phyloP scores from a whole-genome alignment of 2,329 filamentous ascomycete genomes.

The Zalaria sp. region DNA sequence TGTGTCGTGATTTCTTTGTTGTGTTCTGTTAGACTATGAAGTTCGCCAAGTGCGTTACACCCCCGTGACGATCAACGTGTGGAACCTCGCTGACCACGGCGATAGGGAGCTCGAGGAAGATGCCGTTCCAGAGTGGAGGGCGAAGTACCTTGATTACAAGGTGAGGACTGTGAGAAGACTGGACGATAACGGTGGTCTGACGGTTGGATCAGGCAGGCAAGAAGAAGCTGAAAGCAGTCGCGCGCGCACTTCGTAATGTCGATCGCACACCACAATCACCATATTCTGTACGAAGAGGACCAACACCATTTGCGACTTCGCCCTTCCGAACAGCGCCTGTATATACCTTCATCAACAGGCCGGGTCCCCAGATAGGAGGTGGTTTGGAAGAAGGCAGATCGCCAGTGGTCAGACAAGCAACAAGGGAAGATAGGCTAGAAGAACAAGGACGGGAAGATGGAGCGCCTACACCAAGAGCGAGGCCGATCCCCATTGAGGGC shows the following conservation, averaged over 20 bases:
- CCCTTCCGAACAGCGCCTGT: constrained; percentile 22
- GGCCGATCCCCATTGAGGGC: background rate
- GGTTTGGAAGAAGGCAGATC: constrained; percentile 8
- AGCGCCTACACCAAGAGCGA: background rate
- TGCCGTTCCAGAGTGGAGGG: constrained; percentile 84
- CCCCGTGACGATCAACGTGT: background rate
- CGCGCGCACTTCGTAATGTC: constrained; percentile 51
- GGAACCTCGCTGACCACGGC: constrained; percentile 1
- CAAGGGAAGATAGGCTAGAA: background rate
- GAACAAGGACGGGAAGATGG: background rate
- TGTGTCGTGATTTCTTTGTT: no score
- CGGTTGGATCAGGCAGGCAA: constrained; percentile 49
- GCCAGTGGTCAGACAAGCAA: constrained; percentile 1
- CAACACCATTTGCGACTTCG: constrained; percentile 9
- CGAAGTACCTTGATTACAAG: constrained; percentile 93
- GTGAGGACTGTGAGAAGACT: constrained; percentile 10
- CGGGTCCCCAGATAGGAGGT: constrained; percentile 5
- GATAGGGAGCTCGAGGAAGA: constrained; percentile 66
- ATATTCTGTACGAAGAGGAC: background rate
- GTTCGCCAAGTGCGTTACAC: constrained; percentile 10
- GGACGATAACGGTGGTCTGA: constrained; percentile 9
- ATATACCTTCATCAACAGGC: constrained; percentile 26
- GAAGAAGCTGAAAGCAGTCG: constrained; percentile 78
- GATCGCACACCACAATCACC: constrained; percentile 30
- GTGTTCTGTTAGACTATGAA: constrained; percentile 8